A percentile compares a stretch with the other conserved stretches of the same genome.
Conservation (phyloP, 2,329 filamentous ascomycete species). For the Xylaria sp. region DNA sequence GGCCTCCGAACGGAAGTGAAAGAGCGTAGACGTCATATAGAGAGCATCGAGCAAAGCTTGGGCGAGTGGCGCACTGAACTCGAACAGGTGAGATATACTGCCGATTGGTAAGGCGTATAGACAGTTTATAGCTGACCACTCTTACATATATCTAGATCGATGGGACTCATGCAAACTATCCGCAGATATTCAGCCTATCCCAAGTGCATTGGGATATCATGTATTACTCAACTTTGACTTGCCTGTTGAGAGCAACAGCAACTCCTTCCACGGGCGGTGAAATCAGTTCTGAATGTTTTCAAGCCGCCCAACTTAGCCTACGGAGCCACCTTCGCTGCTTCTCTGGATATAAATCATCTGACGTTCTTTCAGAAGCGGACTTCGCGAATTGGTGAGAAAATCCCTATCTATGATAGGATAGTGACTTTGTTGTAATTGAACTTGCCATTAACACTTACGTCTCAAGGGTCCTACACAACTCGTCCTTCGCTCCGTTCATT, state of each 20-base stretch:
- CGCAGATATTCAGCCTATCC: conserved; percentile 1
- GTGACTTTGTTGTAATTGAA: not conserved
- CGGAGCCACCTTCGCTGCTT: not conserved
- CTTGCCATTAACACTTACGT: not conserved
- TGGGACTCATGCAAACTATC: not conserved
- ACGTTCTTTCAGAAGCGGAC: not conserved
- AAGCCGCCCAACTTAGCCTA: not conserved
- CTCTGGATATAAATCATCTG: not conserved
- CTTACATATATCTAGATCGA: not conserved
- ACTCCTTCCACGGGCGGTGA: not conserved
- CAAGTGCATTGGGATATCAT: conserved; percentile 1
- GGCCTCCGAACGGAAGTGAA: not conserved
- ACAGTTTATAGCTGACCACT: not conserved
- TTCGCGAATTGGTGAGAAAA: conserved; percentile 5
- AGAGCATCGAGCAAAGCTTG: not conserved
- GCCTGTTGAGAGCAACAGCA: not conserved
- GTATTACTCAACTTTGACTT: conserved; percentile 4
- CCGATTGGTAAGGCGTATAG: not conserved
- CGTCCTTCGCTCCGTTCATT: not conserved
- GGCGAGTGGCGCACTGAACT: not conserved
- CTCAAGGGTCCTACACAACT: not conserved
- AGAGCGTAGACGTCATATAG: not conserved
- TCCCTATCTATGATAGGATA: too few species aligned
- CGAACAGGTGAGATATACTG: not conserved
- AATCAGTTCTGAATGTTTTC: not conserved